Percentiles rank a stretch among this genome's conserved stretches.
Conservation (phyloP, 2,329 filamentous ascomycete species). For the Fusarium beomiforme region DNA sequence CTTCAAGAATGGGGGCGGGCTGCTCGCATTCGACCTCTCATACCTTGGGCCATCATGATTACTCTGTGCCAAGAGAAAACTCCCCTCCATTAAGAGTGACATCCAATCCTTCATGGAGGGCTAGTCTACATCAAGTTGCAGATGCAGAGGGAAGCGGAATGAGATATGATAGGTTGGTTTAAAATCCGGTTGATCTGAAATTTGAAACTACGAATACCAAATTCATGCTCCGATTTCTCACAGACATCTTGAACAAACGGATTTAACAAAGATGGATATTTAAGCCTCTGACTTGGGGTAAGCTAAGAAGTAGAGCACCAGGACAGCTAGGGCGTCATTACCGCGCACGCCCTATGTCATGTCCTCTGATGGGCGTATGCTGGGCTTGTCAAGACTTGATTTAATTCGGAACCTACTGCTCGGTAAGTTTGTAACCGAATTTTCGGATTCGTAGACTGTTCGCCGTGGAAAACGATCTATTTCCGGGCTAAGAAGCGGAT, state of each 20-base stretch:
- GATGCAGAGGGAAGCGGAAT: not conserved
- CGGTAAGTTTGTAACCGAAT: not conserved
- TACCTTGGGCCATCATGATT: slow-evolving; percentile 24
- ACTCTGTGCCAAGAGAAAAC: slow-evolving; percentile 19
- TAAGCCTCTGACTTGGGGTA: not conserved
- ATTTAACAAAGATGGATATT: not conserved
- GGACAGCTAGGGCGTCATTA: not conserved
- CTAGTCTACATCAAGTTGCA: not conserved
- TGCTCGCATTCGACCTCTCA: slow-evolving; percentile 7
- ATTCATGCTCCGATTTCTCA: not conserved
- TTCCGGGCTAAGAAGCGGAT: not conserved
- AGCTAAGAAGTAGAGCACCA: not conserved
- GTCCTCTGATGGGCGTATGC: not conserved
- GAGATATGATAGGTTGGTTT: not conserved
- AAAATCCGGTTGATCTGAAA: not conserved
- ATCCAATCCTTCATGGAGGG: not conserved
- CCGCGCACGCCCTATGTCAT: slow-evolving; percentile 2
- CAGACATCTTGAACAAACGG: not conserved
- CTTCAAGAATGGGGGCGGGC: not conserved
- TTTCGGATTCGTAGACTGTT: not conserved
- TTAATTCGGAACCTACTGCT: not conserved
- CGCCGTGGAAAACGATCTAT: not conserved
- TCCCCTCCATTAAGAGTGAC: slow-evolving; percentile 8
- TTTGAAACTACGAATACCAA: not conserved
- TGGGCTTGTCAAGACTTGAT: not conserved